Conservation (phyloP, 2,329 filamentous ascomycete genomes). For the Didymella segeticola region DNA sequence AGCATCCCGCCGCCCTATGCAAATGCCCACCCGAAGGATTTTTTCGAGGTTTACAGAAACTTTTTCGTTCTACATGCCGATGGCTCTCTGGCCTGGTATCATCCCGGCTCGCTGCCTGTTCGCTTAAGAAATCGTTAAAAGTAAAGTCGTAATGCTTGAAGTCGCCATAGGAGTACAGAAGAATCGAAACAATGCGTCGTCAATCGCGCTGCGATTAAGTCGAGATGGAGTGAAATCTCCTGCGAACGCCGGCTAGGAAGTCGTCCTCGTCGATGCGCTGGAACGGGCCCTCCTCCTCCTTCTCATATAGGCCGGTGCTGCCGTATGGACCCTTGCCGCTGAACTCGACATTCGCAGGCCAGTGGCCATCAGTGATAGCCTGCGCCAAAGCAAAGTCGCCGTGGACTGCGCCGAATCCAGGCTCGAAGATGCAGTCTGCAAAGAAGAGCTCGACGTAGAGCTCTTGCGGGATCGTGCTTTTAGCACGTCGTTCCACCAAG, state of each 20-base stretch:
- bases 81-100: slow-evolving; percentile 42
- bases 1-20: slow-evolving; percentile 21
- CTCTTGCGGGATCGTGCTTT: slow-evolving; percentile 46
- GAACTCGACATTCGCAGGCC: slow-evolving; percentile 48
- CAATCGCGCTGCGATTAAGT: slow-evolving; percentile 38
- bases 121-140: slow-evolving; percentile 38
- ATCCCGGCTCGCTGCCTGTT: slow-evolving; percentile 39
- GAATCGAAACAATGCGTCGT: slow-evolving; percentile 28
- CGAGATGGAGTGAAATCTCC: slow-evolving; percentile 45
- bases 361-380: slow-evolving; percentile 49
- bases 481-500: slow-evolving; percentile 50
- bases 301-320: slow-evolving; percentile 58
- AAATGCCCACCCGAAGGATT: slow-evolving; percentile 21
- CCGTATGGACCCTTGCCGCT: slow-evolving; percentile 59
- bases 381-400: slow-evolving; percentile 57
- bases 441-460: slow-evolving; percentile 60
- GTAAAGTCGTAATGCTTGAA: slow-evolving; percentile 29
- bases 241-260: slow-evolving; percentile 48
- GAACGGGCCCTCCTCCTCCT: slow-evolving; percentile 53
- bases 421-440: slow-evolving; percentile 60
- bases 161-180: slow-evolving; percentile 28
- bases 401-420: slow-evolving; percentile 54
- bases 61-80: slow-evolving; percentile 30
- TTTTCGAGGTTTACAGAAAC: slow-evolving; percentile 20
- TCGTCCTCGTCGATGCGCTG: slow-evolving; percentile 49